Conservation (phyloP, 805 yeast species). For the Suhomyces tanzawaensis region DNA sequence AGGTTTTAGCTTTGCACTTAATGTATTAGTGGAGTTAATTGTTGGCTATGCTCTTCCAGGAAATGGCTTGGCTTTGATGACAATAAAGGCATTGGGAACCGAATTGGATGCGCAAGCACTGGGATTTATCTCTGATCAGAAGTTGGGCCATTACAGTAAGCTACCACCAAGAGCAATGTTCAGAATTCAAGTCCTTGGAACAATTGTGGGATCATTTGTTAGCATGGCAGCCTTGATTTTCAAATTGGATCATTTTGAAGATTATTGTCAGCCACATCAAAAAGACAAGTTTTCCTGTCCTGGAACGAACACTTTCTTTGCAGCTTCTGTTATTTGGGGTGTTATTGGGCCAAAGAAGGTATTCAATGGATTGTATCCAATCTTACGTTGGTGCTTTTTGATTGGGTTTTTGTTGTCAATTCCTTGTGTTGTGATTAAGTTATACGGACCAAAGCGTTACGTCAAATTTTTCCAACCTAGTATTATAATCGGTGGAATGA, state of each 20-base stretch:
- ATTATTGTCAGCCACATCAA: slow-evolving; percentile 36
- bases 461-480: slow-evolving; percentile 34
- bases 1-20: slow-evolving; percentile 46
- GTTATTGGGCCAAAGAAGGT: slow-evolving; percentile 38
- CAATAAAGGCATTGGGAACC: slow-evolving; percentile 43
- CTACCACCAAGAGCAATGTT: slow-evolving; percentile 26
- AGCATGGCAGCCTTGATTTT: slow-evolving; percentile 38
- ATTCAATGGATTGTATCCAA: slow-evolving; percentile 30
- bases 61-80: slow-evolving; percentile 52
- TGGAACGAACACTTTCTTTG: slow-evolving; percentile 48
- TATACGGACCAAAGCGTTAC: slow-evolving; percentile 15
- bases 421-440: slow-evolving; percentile 15
- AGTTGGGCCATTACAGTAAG: slow-evolving; percentile 29
- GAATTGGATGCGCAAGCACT: slow-evolving; percentile 32
- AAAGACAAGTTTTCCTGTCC: slow-evolving; percentile 39
- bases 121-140: slow-evolving; percentile 37
- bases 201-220: slow-evolving; percentile 32
- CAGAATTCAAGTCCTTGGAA: slow-evolving; percentile 40
- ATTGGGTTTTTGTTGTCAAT: slow-evolving; percentile 30
- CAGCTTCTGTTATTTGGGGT: slow-evolving; percentile 68
- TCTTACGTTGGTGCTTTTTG: slow-evolving; percentile 33
- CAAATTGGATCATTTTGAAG: slow-evolving; percentile 36
- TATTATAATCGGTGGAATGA: slow-evolving; percentile 31
- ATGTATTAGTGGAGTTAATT: slow-evolving; percentile 55
- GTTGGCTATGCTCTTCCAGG: slow-evolving; percentile 57